A percentile compares a stretch with the other conserved stretches of the same genome.
phyloP scores from a whole-genome alignment of 257 asterid genomes.

The Fraxinus americana region DNA sequence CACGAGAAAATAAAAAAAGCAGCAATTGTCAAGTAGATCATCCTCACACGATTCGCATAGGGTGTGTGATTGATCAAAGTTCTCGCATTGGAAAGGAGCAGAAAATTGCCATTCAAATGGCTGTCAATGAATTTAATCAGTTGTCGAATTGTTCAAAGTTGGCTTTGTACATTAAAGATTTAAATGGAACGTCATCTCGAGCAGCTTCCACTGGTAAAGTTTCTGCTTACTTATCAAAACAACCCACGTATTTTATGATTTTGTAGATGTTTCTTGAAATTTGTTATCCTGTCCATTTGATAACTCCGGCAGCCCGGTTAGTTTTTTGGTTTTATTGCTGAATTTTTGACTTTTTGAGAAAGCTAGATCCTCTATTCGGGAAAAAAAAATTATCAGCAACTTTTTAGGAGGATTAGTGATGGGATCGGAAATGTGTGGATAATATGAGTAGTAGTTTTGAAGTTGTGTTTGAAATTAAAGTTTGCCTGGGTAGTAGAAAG shows the following conservation, averaged over 20 bases:
- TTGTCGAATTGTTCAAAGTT: conserved; percentile 32
- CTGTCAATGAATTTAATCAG: conserved; percentile 31
- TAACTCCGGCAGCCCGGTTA: background rate
- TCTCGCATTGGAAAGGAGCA: conserved; percentile 58
- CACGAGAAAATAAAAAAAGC: background rate
- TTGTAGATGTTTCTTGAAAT: too few species aligned
- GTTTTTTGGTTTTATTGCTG: background rate
- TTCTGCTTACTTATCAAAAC: background rate
- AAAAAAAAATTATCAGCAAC: too few species aligned
- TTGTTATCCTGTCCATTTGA: too few species aligned
- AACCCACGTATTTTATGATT: too few species aligned
- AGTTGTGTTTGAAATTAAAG: too few species aligned
- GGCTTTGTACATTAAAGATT: conserved; percentile 33
- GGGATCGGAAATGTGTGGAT: too few species aligned
- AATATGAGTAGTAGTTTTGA: too few species aligned
- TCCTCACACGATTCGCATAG: conserved; percentile 24
- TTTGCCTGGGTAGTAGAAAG: too few species aligned
- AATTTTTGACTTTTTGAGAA: background rate
- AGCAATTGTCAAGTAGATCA: conserved; percentile 4
- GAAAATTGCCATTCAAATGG: conserved; percentile 33
- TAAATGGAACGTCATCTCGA: conserved; percentile 34
- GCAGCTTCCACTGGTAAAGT: conserved; percentile 51
- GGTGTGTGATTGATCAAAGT: conserved; percentile 42
- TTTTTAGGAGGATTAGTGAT: too few species aligned
- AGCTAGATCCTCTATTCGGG: background rate